Evolutionary conservation across 2,329 filamentous ascomycete genomes (phyloP).

Genomic region (Neospermospora avenae): DNA sequence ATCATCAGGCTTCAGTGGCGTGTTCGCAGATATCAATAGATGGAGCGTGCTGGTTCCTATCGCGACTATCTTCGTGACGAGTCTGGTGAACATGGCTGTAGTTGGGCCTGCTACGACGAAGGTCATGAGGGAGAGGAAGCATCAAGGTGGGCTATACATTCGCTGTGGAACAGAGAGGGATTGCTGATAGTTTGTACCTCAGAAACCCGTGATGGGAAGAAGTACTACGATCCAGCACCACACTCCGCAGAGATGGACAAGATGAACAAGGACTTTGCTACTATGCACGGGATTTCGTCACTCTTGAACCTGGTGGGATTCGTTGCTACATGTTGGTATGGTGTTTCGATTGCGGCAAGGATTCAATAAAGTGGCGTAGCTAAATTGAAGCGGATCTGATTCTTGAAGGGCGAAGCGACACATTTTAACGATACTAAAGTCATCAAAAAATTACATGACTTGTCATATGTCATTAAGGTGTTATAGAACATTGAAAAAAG

Average conservation of each 20-base stretch:
- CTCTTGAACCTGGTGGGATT: slow-evolving; percentile 73
- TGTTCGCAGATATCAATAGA: slow-evolving; percentile 58
- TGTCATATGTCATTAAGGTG: no score
- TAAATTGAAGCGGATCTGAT: not conserved
- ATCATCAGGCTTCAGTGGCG: slow-evolving; percentile 48
- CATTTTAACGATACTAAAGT: no score
- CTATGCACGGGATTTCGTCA: slow-evolving; percentile 77
- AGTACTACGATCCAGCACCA: slow-evolving; percentile 72
- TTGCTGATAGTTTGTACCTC: slow-evolving; percentile 1
- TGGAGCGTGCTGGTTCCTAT: slow-evolving; percentile 67
- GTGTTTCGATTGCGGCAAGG: slow-evolving; percentile 56
- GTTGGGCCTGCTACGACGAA: slow-evolving; percentile 73
- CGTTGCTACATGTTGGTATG: slow-evolving; percentile 71
- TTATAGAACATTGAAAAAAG: no score
- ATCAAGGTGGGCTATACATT: slow-evolving; percentile 63
- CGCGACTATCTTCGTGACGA: slow-evolving; percentile 65
- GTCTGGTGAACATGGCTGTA: slow-evolving; percentile 65
- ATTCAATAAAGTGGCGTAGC: slow-evolving; percentile 20
- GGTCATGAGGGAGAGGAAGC: slow-evolving; percentile 71
- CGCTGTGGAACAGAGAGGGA: not conserved
- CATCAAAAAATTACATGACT: no score
- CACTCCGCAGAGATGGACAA: slow-evolving; percentile 81
- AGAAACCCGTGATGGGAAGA: slow-evolving; percentile 88
- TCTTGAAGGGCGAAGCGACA: no score
- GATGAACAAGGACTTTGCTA: slow-evolving; percentile 75